Percentiles rank a stretch among this genome's conserved stretches.
These are phyloP conservation scores for Blastocystis sp. DNA, from an alignment of 352 stramenopile genomes.

Conservation along the genomic window DNA sequence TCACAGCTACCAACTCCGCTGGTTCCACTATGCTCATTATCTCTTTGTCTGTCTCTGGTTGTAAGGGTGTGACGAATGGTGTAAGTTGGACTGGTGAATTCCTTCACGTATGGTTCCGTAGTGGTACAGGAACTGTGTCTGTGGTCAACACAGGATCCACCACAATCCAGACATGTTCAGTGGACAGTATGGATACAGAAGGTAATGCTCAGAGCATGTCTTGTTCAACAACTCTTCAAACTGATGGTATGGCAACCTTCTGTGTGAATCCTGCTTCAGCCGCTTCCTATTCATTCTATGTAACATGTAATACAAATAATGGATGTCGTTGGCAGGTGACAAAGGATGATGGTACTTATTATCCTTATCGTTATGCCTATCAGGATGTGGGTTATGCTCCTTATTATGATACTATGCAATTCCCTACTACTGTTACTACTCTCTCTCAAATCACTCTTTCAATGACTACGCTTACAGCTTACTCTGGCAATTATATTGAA, in stretches of 20 bases:
- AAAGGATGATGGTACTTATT: conserved; percentile 11
- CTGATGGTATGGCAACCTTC: not conserved
- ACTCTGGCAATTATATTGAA: not conserved
- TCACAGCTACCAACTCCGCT: conserved; percentile 32
- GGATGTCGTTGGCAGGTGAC: conserved; percentile 52
- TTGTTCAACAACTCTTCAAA: not conserved
- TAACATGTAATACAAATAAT: conserved; percentile 1
- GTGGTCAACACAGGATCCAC: not conserved
- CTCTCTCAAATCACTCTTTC: not conserved
- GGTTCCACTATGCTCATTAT: conserved; percentile 2
- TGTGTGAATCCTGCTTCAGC: conserved; percentile 16
- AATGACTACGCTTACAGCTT: not conserved
- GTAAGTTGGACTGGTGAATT: conserved; percentile 39
- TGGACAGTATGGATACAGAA: conserved; percentile 24
- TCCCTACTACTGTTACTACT: not conserved
- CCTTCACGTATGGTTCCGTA: conserved; percentile 24
- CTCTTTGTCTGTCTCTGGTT: not conserved
- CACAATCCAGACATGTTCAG: not conserved
- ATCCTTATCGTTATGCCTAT: conserved; percentile 50
- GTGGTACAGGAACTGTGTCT: not conserved
- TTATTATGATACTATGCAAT: conserved; percentile 12
- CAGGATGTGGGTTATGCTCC: not conserved
- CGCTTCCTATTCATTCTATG: not conserved
- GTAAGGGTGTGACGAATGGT: conserved; percentile 18
- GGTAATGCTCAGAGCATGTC: not conserved